A percentile compares a stretch with the other conserved stretches of the same genome.
phyloP scores from a whole-genome alignment of 371 early-diverging fungal genomes.

The Mortierella sp. region DNA sequence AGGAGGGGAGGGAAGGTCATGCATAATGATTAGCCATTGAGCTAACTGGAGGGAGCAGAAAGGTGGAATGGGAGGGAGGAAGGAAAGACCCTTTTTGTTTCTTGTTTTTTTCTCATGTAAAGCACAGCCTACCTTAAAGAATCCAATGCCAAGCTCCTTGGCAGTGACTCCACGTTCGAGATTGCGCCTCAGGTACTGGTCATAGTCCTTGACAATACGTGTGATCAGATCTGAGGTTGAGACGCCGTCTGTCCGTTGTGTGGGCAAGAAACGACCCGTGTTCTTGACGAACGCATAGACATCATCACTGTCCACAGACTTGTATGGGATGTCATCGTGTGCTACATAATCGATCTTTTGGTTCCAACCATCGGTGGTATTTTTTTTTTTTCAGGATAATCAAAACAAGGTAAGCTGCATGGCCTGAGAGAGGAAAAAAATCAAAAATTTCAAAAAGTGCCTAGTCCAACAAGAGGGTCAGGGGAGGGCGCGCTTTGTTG shows the following conservation, averaged over 20 bases:
- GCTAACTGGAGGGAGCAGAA: not conserved
- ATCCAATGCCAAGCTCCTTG: constrained; percentile 92
- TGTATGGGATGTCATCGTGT: constrained; percentile 97
- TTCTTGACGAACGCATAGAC: constrained; percentile 96
- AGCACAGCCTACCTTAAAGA: constrained; percentile 77
- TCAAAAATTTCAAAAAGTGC: too few relatives aligned
- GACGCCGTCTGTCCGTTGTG: constrained; percentile 93
- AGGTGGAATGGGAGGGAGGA: not conserved
- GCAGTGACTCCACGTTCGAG: constrained; percentile 91
- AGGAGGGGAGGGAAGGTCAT: not conserved
- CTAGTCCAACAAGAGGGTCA: too few relatives aligned
- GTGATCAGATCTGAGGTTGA: constrained; percentile 97
- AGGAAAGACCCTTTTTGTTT: constrained; percentile 4
- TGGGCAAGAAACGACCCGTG: constrained; percentile 90
- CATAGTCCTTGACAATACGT: constrained; percentile 95
- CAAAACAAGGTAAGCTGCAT: too few relatives aligned
- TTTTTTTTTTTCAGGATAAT: not conserved
- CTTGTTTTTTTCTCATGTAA: not conserved
- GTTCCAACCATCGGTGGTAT: not conserved
- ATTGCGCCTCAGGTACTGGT: constrained; percentile 92
- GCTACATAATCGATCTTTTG: constrained; percentile 95
- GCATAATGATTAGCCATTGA: too few relatives aligned
- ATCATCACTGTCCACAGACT: constrained; percentile 82
- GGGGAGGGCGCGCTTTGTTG: too few relatives aligned
- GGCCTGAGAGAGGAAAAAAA: not conserved